phyloP scores from a whole-genome alignment of 2,329 filamentous ascomycete species.

The Ascochyta viciae-villosae region DNA sequence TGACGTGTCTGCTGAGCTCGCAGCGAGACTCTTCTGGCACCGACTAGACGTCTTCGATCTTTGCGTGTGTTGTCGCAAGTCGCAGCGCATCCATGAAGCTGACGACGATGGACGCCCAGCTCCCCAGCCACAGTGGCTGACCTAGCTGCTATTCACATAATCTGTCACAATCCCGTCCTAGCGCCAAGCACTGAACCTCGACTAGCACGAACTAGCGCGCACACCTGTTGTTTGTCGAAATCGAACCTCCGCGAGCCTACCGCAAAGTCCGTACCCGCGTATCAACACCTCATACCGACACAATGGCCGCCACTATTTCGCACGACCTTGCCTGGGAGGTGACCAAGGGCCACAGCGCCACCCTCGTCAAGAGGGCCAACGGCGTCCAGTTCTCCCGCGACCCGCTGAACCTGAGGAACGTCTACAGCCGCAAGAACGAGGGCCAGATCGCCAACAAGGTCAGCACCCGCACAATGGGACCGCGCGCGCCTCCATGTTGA shows the following conservation, averaged over 20 bases:
- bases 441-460: constrained; percentile 96
- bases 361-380: constrained; percentile 88
- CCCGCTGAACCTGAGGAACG: constrained; percentile 91
- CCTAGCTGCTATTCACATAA: too few species aligned
- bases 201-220: too few species aligned
- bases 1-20: constrained; percentile 3
- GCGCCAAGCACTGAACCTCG: too few species aligned
- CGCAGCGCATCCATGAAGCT: not conserved
- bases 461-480: constrained; percentile 35
- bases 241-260: constrained; percentile 6
- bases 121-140: constrained; percentile 7
- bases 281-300: constrained; percentile 40
- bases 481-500: too few species aligned
- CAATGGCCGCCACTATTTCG: constrained; percentile 71
- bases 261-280: constrained; percentile 30
- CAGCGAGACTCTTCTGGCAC: constrained; percentile 9
- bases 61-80: not conserved
- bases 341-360: constrained; percentile 86
- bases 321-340: constrained; percentile 94
- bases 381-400: constrained; percentile 92
- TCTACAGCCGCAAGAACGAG: constrained; percentile 90
- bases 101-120: constrained; percentile 21
- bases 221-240: constrained; percentile 17
- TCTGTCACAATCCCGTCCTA: too few species aligned
- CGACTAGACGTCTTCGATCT: not conserved